Conservation (phyloP, 2,329 filamentous ascomycete genomes). For the Colletotrichum karsti region DNA sequence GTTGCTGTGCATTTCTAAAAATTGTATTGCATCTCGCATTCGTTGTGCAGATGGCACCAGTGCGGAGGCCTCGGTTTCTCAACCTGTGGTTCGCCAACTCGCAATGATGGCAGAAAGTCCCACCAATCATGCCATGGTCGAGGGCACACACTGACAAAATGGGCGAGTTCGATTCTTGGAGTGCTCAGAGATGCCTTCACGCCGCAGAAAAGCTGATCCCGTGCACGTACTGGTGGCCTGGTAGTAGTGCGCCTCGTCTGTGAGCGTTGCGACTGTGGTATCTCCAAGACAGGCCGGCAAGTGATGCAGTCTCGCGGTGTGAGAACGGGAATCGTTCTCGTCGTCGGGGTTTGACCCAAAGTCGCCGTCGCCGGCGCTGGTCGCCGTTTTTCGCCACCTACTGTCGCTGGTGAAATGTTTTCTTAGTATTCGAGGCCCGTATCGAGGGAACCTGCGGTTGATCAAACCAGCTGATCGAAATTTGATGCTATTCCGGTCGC, state of each 20-base stretch:
- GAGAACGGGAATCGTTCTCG: background rate
- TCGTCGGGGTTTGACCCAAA: background rate
- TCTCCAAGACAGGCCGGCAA: slow-evolving; percentile 4
- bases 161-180: background rate
- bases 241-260: background rate
- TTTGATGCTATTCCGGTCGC: slow-evolving; percentile 8
- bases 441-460: background rate
- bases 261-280: background rate
- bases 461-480: background rate
- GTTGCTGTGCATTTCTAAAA: slow-evolving; percentile 18
- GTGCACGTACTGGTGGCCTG: background rate
- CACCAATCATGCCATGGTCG: slow-evolving; percentile 10
- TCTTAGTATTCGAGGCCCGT: background rate
- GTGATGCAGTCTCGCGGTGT: background rate
- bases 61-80: background rate
- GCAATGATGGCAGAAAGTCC: background rate
- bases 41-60: slow-evolving; percentile 10
- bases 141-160: background rate
- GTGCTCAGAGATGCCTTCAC: background rate
- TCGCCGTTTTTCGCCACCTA: background rate
- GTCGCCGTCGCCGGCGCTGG: background rate
- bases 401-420: background rate
- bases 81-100: slow-evolving; percentile 13
- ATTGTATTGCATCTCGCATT: slow-evolving; percentile 22
- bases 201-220: background rate